phyloP scores from a whole-genome alignment of 495 filamentous ascomycete genomes.

The Xylaria flabelliformis region DNA sequence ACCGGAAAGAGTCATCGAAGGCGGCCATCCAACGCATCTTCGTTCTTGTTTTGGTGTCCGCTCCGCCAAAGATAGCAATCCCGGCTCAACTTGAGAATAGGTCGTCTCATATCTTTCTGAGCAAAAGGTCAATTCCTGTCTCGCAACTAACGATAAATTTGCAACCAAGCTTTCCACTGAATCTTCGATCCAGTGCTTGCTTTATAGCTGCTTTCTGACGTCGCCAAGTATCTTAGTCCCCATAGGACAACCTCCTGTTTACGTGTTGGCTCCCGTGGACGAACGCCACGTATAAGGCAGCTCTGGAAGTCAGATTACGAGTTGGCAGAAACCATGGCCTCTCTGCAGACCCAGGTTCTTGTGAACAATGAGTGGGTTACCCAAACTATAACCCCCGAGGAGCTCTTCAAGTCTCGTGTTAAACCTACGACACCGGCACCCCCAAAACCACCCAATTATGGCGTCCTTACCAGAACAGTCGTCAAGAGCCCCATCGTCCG shows the following conservation, averaged over 20 bases:
- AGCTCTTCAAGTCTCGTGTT: slow-evolving; percentile 32
- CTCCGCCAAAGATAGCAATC: background rate
- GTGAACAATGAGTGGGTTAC: slow-evolving; percentile 67
- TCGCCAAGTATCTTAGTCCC: background rate
- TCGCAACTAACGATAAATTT: background rate
- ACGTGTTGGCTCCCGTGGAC: background rate
- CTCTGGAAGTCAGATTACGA: background rate
- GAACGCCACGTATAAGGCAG: background rate
- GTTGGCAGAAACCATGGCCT: slow-evolving; percentile 29
- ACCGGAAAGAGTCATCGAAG: background rate
- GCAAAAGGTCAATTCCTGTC: background rate
- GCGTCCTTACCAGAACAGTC: slow-evolving; percentile 78
- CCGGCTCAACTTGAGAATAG: background rate
- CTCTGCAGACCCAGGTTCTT: slow-evolving; percentile 59
- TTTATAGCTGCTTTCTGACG: background rate
- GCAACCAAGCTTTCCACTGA: background rate
- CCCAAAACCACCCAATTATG: slow-evolving; percentile 59
- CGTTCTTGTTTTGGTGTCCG: background rate
- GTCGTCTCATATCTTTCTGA: background rate
- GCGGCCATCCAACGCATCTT: no score
- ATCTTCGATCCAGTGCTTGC: background rate
- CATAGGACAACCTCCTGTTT: background rate
- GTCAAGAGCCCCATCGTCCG: slow-evolving; percentile 76
- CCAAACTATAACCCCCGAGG: slow-evolving; percentile 36
- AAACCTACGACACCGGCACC: slow-evolving; percentile 27